Evolutionary conservation across 1,284 basidiomycete species (phyloP).

Genomic region (Apiotrichum brassicae): DNA sequence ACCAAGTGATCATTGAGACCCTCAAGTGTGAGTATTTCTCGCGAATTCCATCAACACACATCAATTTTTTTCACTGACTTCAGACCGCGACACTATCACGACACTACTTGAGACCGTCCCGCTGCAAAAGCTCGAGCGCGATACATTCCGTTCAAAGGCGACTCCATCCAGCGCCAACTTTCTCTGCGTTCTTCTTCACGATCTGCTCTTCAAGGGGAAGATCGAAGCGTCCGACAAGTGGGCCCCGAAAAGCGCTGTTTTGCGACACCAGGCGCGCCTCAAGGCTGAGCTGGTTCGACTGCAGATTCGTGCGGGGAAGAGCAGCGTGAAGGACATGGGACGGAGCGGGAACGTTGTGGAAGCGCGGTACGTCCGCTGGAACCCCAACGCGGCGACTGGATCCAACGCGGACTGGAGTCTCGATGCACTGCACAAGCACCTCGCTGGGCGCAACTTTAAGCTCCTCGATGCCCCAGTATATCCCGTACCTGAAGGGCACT

Average conservation of each 20-base stretch:
- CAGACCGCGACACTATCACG: constrained; percentile 50
- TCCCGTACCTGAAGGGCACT: constrained; percentile 47
- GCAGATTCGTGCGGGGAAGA: constrained; percentile 70
- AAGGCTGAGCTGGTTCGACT: constrained; percentile 74
- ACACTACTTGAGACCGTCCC: constrained; percentile 62
- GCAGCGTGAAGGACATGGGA: constrained; percentile 60
- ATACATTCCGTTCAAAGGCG: constrained; percentile 52
- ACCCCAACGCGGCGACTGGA: constrained; percentile 51
- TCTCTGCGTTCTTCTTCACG: constrained; percentile 76
- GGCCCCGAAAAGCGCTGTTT: constrained; percentile 70
- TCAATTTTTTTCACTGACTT: background rate
- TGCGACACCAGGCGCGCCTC: constrained; percentile 80
- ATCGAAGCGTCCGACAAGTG: constrained; percentile 79
- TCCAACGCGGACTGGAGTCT: constrained; percentile 21
- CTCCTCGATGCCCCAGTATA: constrained; percentile 26
- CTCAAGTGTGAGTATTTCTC: constrained; percentile 78
- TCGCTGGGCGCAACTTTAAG: constrained; percentile 23
- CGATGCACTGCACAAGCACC: constrained; percentile 25
- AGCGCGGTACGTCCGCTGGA: constrained; percentile 79
- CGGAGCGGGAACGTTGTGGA: constrained; percentile 47
- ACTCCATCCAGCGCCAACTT: constrained; percentile 57
- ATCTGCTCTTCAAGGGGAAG: constrained; percentile 63
- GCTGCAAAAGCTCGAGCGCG: constrained; percentile 66
- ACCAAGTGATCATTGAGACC: constrained; percentile 76
- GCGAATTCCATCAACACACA: background rate